A percentile compares a stretch with the other conserved stretches of the same genome.
Conservation (phyloP, 202 grass and related monocot species). For the Bolboschoenoplectus hybrid region DNA sequence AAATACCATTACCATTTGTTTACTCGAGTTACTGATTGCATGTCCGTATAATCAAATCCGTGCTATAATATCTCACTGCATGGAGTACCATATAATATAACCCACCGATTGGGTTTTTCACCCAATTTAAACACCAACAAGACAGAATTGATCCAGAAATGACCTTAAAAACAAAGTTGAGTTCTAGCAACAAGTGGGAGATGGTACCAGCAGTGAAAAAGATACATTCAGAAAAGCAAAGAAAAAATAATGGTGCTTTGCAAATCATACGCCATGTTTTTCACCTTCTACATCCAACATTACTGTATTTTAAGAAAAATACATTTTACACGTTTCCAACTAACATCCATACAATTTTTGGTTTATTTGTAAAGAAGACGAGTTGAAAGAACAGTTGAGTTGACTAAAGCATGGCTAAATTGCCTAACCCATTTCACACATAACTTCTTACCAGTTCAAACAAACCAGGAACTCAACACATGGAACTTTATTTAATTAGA, state of each 20-base stretch:
- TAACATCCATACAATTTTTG: background rate
- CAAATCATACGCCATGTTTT: background rate
- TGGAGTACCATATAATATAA: background rate
- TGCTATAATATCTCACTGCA: background rate
- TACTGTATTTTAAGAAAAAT: background rate
- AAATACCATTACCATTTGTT: conserved; percentile 22
- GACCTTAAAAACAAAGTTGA: background rate
- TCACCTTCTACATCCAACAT: background rate
- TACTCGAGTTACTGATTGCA: background rate
- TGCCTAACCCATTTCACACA: background rate
- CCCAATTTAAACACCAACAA: background rate
- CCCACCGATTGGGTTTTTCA: background rate
- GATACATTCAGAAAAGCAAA: background rate
- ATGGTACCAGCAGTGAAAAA: background rate
- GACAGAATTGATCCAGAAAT: background rate
- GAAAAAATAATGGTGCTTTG: background rate
- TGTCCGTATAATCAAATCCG: background rate
- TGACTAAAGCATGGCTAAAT: background rate
- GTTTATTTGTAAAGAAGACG: background rate
- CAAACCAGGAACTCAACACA: background rate
- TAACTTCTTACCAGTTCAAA: background rate
- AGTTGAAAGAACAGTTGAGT: background rate
- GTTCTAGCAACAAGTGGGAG: no score
- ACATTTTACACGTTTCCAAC: background rate
- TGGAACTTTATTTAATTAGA: background rate